Evolutionary conservation across 2,329 filamentous ascomycete genomes (phyloP).

Genomic region (Harringtonia aguacate): DNA sequence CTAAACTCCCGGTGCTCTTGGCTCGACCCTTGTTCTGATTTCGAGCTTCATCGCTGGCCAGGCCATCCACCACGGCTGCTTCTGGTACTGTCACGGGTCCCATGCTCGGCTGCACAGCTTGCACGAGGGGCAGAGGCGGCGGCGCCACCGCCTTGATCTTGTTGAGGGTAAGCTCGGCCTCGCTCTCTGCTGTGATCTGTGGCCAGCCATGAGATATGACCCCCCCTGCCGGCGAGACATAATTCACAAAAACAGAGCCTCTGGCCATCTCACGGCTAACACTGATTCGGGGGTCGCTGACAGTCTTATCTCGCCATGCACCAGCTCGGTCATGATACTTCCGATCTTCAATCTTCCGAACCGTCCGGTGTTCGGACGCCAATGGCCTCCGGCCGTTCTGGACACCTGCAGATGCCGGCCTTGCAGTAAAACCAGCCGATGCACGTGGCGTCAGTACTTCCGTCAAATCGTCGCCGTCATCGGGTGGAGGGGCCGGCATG

Average conservation of each 20-base stretch:
- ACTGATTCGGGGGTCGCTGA: constrained; percentile 29
- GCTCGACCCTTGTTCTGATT: constrained; percentile 1
- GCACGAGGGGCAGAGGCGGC: constrained; percentile 16
- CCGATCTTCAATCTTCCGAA: constrained; percentile 25
- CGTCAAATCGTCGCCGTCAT: constrained; percentile 6
- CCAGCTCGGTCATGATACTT: constrained; percentile 33
- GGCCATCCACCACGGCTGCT: neutral
- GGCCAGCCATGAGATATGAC: constrained; percentile 16
- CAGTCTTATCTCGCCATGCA: constrained; percentile 29
- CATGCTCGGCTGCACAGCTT: too few species aligned
- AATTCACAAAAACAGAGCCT: constrained; percentile 20
- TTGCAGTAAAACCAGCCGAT: too few species aligned
- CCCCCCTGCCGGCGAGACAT: neutral
- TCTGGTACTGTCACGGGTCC: constrained; percentile 12
- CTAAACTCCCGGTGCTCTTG: constrained; percentile 11
- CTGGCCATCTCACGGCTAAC: constrained; percentile 28
- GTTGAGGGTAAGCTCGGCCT: constrained; percentile 31
- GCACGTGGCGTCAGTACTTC: constrained; percentile 2
- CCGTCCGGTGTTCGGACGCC: constrained; percentile 23
- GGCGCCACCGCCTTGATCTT: constrained; percentile 28
- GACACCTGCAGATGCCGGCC: too few species aligned
- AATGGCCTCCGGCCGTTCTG: neutral
- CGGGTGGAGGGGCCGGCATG: constrained; percentile 13
- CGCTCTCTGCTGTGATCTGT: constrained; percentile 22
- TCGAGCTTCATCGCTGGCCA: neutral